These are phyloP conservation scores for Wallacemonas collosoma DNA, from an alignment of 208 protist genomes.

Conservation along the genomic window DNA sequence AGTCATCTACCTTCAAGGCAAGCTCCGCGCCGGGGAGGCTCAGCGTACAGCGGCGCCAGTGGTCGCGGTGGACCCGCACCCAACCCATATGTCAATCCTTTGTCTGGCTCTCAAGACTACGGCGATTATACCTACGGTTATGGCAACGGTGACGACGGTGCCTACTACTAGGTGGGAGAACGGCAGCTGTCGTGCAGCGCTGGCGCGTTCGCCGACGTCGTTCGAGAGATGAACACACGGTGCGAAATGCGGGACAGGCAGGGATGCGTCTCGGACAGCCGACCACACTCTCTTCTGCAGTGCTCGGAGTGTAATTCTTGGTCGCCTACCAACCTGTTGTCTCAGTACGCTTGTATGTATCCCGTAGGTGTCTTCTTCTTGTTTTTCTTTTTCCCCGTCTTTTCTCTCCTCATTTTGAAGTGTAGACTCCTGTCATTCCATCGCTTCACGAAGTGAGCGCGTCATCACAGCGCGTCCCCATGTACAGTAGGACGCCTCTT, in stretches of 20 bases:
- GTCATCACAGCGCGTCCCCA: too few species aligned
- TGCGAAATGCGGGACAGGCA: too few species aligned
- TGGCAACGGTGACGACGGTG: not conserved
- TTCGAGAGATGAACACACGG: too few species aligned
- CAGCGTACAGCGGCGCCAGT: constrained; percentile 1
- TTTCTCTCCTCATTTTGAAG: not conserved
- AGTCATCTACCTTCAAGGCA: not conserved
- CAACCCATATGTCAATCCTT: not conserved
- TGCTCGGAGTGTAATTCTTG: too few species aligned
- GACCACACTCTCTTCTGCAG: too few species aligned
- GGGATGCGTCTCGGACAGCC: too few species aligned
- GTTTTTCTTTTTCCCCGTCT: constrained; percentile 22
- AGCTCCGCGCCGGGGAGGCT: not conserved
- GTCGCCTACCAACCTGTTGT: not conserved
- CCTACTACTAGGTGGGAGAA: not conserved
- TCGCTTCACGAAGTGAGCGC: too few species aligned
- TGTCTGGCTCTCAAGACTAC: not conserved
- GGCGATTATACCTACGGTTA: not conserved
- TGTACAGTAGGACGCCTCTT: too few species aligned
- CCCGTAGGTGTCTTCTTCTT: not conserved
- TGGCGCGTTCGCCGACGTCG: too few species aligned
- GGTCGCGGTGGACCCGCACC: not conserved
- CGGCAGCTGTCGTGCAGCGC: too few species aligned
- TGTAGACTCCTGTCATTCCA: too few species aligned
- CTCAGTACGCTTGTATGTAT: too few species aligned